phyloP scores from a whole-genome alignment of 441 rosid genomes.

The Pelargonium myrrhifolium region DNA sequence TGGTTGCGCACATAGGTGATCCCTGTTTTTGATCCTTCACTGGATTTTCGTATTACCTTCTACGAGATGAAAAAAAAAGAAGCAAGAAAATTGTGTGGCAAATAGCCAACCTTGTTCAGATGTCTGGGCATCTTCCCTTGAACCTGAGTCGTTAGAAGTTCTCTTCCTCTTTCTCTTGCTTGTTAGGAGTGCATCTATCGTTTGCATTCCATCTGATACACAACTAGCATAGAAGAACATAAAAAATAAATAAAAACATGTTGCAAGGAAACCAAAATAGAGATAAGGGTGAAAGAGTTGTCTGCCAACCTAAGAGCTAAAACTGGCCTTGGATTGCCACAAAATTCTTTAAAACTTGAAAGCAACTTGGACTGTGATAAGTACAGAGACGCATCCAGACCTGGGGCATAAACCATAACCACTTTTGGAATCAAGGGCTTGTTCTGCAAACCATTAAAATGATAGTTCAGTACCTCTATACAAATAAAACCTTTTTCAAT shows the following conservation, averaged over 20 bases:
- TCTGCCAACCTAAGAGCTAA: conserved; percentile 71
- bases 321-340: conserved; percentile 73
- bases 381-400: conserved; percentile 82
- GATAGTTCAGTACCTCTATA: conserved; percentile 8
- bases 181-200: conserved; percentile 71
- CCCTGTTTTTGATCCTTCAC: background rate
- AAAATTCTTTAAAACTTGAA: conserved; percentile 54
- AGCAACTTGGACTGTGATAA: conserved; percentile 65
- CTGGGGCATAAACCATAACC: conserved; percentile 84
- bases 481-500: background rate
- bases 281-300: conserved; percentile 18
- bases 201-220: conserved; percentile 74
- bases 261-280: conserved; percentile 12
- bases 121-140: conserved; percentile 25
- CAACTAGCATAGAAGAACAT: conserved; percentile 48
- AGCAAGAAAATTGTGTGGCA: background rate
- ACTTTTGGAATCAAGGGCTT: conserved; percentile 89
- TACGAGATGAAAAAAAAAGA: background rate
- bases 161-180: conserved; percentile 74
- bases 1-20: background rate
- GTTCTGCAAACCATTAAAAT: conserved; percentile 53
- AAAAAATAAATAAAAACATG: conserved; percentile 24
- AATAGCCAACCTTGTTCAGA: conserved; percentile 43
- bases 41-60: too few species aligned
- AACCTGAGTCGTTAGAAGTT: conserved; percentile 30